Evolutionary conservation across 192 early-diverging fungal species (phyloP).

Genomic region (Coemansia aciculifera): DNA sequence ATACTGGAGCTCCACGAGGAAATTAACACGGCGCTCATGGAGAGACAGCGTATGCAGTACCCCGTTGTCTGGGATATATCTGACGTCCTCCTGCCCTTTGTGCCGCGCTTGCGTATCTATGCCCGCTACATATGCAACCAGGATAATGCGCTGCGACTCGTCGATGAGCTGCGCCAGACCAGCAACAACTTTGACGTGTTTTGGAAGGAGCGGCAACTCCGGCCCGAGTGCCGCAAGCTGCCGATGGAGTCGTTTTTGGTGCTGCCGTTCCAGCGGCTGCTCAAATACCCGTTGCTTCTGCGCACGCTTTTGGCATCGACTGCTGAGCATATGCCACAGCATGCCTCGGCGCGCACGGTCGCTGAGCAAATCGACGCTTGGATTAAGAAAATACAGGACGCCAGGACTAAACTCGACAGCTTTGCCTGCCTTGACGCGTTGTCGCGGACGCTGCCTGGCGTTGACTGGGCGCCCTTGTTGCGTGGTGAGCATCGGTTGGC

Average conservation of each 20-base stretch:
- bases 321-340: constrained; percentile 42
- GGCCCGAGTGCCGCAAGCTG: constrained; percentile 58
- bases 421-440: constrained; percentile 46
- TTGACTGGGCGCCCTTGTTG: constrained; percentile 34
- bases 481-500: constrained; percentile 32
- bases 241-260: constrained; percentile 58
- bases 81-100: constrained; percentile 57
- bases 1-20: constrained; percentile 57
- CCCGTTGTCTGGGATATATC: constrained; percentile 58
- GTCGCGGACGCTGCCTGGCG: constrained; percentile 13
- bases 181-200: constrained; percentile 56
- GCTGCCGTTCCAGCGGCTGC: constrained; percentile 63
- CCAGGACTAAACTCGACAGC: constrained; percentile 44
- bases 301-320: constrained; percentile 56
- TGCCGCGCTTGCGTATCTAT: constrained; percentile 52
- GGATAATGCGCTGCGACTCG: constrained; percentile 56
- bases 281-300: constrained; percentile 62
- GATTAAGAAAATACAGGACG: constrained; percentile 52
- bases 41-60: constrained; percentile 59
- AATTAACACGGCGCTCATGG: constrained; percentile 56
- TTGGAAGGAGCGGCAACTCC: constrained; percentile 53
- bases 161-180: constrained; percentile 46
- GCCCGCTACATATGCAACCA: constrained; percentile 61
- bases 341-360: constrained; percentile 33
- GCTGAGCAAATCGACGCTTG: constrained; percentile 51